Conservation (phyloP, 164 flowering plant genomes). For the Vitis cinerea region DNA sequence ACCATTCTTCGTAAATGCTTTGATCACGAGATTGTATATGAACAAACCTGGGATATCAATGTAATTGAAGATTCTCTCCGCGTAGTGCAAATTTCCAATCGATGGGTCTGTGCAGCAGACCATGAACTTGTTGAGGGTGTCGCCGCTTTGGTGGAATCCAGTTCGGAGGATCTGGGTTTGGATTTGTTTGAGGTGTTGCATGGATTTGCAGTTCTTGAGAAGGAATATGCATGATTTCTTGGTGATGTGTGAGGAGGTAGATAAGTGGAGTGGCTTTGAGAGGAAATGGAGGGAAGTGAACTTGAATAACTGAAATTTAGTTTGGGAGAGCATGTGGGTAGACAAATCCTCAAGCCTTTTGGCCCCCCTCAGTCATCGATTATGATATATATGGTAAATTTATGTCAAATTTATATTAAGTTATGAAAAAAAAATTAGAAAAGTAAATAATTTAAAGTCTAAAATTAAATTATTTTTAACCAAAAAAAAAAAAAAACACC, state of each 20-base stretch:
- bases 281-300: constrained; percentile 14
- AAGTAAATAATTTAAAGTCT: too few relatives aligned
- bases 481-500: too few relatives aligned
- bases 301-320: background rate
- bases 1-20: constrained; percentile 43
- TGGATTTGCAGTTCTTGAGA: constrained; percentile 54
- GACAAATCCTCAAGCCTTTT: too few relatives aligned
- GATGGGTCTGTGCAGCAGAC: constrained; percentile 44
- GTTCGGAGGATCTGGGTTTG: constrained; percentile 48
- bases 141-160: constrained; percentile 47
- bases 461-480: too few relatives aligned
- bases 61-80: constrained; percentile 41
- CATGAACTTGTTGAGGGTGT: constrained; percentile 53
- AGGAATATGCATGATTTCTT: constrained; percentile 38
- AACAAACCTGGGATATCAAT: constrained; percentile 44
- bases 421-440: too few relatives aligned
- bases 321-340: background rate
- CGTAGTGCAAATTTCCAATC: constrained; percentile 39
- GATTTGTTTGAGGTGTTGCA: constrained; percentile 51
- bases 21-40: constrained; percentile 63
- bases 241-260: constrained; percentile 17
- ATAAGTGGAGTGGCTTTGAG: constrained; percentile 4
- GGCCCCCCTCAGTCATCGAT: too few relatives aligned
- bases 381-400: too few relatives aligned
- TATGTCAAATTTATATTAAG: too few relatives aligned